Evolutionary conservation across 2,329 filamentous ascomycete genomes (phyloP).

Genomic region (Dactylellina leptospora): DNA sequence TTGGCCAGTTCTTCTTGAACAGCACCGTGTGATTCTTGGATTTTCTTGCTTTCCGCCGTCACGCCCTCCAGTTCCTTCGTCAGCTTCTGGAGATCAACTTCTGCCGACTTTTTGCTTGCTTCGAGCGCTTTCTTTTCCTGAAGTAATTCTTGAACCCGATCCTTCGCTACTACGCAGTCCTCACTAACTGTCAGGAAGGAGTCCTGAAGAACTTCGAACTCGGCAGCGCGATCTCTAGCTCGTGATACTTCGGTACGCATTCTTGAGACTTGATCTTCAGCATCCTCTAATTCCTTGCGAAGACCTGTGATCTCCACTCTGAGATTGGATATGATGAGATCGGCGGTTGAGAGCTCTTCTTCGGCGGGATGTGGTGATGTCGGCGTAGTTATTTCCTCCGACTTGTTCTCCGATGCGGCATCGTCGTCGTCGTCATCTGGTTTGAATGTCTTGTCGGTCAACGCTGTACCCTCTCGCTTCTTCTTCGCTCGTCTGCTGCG

Average conservation of each 20-base stretch:
- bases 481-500: slow-evolving; percentile 57
- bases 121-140: slow-evolving; percentile 53
- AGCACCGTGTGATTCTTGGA: slow-evolving; percentile 57
- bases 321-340: slow-evolving; percentile 55
- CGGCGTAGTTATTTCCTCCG: slow-evolving; percentile 8
- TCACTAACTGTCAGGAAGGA: slow-evolving; percentile 80
- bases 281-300: slow-evolving; percentile 66
- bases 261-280: slow-evolving; percentile 76
- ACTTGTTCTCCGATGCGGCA: slow-evolving; percentile 23
- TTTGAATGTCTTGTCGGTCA: slow-evolving; percentile 65
- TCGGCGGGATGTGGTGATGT: slow-evolving; percentile 31
- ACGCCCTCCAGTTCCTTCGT: slow-evolving; percentile 46
- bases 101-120: slow-evolving; percentile 65
- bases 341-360: slow-evolving; percentile 34
- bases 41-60: slow-evolving; percentile 52
- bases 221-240: slow-evolving; percentile 79
- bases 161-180: slow-evolving; percentile 83
- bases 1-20: slow-evolving; percentile 57
- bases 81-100: slow-evolving; percentile 71
- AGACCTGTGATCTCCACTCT: slow-evolving; percentile 59
- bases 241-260: slow-evolving; percentile 77
- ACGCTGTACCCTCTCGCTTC: slow-evolving; percentile 52
- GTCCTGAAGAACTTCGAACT: slow-evolving; percentile 83
- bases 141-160: slow-evolving; percentile 69
- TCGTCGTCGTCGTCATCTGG: slow-evolving; percentile 61